Evolutionary conservation across 345 rosid species (phyloP), one percentile per base, ranked within the genome.

Genomic region (Brassica rapa): DNA sequence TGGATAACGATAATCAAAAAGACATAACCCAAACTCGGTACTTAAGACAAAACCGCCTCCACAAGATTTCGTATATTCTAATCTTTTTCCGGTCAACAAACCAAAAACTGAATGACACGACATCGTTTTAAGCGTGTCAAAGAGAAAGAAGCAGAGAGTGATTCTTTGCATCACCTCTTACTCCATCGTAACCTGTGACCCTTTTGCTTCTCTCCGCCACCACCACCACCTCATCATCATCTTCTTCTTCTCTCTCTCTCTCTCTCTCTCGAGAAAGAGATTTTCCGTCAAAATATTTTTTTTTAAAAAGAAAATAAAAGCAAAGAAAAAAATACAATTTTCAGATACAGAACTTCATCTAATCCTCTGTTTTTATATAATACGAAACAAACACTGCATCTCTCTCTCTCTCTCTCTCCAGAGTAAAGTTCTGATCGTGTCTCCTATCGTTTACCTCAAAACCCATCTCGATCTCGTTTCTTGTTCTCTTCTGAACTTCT

Each of bases 351-450:
- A 49, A 41, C 30, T 72, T 32, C 24, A 15, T 66, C 35, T 59
- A 55, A 62, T 65, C 72, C 67, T 57, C 57, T 70, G 11, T 10
- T 43, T 16, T 62, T 80, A 69, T 74, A 74, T n/a, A 69, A 62
- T 41, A 74, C 74, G 27, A 72, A 25, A 67, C 61, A 49, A 21
- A 35, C n/a, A 51, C 70, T 15, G 70, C 51, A 56, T 41, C 51
- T 70, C 68, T 27, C 55, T 15, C 16, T 49, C 63, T 24, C 53
- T 71, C 80, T 72, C 78, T 69, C 74, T n/a, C n/a, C 82, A 75
- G 84, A 80, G 75, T 67, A 83, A 82, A 85, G 75, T 85, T 89
- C 79, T 83, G 88, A 84, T 86, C 86, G 70, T 86, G 85, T 85
- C 82, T 77, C 73, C 85, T 74, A 64, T 82, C 73, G 80, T 43